These are phyloP conservation scores for Agaricus blazei DNA, from an alignment of 768 basidiomycete species.

Conservation along the genomic window DNA sequence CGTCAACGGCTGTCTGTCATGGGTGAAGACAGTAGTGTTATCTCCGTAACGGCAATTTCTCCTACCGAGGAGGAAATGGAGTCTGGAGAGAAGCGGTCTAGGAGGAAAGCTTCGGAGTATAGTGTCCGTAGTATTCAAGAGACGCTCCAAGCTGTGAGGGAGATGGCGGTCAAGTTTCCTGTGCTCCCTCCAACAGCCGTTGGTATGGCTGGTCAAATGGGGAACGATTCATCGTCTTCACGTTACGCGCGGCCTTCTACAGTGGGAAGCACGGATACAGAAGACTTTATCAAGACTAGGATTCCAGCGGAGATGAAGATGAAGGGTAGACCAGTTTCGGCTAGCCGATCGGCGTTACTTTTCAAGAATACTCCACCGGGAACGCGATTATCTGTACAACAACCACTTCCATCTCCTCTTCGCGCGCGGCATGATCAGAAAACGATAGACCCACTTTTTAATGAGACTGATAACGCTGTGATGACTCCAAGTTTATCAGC, in stretches of 20 bases:
- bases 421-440: background rate
- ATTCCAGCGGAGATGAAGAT: conserved; percentile 11
- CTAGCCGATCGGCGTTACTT: background rate
- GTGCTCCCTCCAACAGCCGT: conserved; percentile 19
- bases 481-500: background rate
- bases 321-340: conserved; percentile 1
- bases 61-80: background rate
- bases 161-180: conserved; percentile 52
- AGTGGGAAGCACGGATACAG: conserved; percentile 14
- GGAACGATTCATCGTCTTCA: too few species aligned
- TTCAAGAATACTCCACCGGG: background rate
- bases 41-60: conserved; percentile 3
- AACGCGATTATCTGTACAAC: background rate
- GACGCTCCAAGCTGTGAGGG: conserved; percentile 40
- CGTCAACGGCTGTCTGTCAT: background rate
- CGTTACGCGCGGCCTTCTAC: background rate
- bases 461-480: conserved; percentile 6
- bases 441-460: background rate
- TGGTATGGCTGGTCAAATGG: background rate
- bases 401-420: background rate
- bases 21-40: conserved; percentile 3
- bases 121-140: conserved; percentile 34
- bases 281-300: conserved; percentile 14
- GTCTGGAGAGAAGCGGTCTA: background rate
- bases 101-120: conserved; percentile 16